A percentile compares a stretch with the other conserved stretches of the same genome.
These are phyloP conservation scores for Cladophialophora yegresii DNA, from an alignment of 2,329 filamentous ascomycete genomes.

Conservation along the genomic window DNA sequence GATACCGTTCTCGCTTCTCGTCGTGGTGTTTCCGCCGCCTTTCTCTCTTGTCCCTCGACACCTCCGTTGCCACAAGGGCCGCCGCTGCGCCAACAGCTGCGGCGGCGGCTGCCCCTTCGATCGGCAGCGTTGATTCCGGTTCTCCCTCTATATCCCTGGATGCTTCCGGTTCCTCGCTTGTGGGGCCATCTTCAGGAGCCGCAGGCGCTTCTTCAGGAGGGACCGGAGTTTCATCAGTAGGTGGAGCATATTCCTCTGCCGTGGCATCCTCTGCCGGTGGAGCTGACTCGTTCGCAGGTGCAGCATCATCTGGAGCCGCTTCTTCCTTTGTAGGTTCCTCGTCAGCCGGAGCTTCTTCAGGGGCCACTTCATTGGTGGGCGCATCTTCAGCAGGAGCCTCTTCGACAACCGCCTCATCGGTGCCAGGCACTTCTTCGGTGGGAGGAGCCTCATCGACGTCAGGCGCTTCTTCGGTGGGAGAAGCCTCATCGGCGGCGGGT, in stretches of 20 bases:
- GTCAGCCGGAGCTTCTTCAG: conserved; percentile 22
- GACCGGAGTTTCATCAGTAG: conserved; percentile 4
- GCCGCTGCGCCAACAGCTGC: conserved; percentile 16
- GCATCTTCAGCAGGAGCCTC: conserved; percentile 29
- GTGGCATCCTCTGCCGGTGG: conserved; percentile 2
- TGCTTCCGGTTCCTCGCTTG: not conserved
- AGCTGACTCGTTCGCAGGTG: conserved; percentile 21
- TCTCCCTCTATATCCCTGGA: not conserved
- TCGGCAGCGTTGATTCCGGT: not conserved
- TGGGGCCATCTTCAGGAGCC: conserved; percentile 34
- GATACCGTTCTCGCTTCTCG: conserved; percentile 21
- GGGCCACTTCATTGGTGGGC: not conserved
- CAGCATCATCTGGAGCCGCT: conserved; percentile 19
- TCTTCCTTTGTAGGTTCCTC: not conserved
- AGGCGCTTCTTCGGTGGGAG: conserved; percentile 17
- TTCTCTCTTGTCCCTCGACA: conserved; percentile 20
- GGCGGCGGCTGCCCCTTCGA: not conserved
- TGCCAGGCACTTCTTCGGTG: conserved; percentile 1
- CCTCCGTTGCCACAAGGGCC: conserved; percentile 12
- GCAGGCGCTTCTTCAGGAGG: conserved; percentile 13
- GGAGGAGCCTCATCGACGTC: conserved; percentile 6
- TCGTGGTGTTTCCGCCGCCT: conserved; percentile 28
- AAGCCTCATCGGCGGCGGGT: not conserved
- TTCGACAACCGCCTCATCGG: conserved; percentile 23
- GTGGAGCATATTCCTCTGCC: conserved; percentile 18